Evolutionary conservation across 768 basidiomycete species (phyloP).

Genomic region (Mycena polygramma): DNA sequence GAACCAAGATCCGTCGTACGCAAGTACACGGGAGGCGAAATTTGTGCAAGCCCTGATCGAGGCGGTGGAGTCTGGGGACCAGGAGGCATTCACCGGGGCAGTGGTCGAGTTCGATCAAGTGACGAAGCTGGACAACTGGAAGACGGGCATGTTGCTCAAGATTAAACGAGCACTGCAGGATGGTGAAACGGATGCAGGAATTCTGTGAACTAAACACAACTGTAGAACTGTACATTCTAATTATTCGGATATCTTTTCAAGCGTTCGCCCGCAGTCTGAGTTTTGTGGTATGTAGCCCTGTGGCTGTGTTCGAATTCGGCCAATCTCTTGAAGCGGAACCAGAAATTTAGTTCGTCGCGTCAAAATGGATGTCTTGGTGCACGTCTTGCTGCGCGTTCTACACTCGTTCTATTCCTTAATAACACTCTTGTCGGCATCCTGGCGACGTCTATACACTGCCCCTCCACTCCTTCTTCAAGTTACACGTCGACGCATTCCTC

Average conservation of each 20-base stretch:
- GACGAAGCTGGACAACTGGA: constrained; percentile 95
- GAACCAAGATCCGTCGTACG: constrained; percentile 87
- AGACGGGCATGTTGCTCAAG: constrained; percentile 90
- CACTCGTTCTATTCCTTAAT: constrained; percentile 69
- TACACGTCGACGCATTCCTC: constrained; percentile 69
- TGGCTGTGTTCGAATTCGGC: too few relatives aligned
- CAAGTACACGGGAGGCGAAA: constrained; percentile 91
- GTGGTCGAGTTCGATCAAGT: constrained; percentile 95
- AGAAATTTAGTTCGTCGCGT: constrained; percentile 27
- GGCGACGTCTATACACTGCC: constrained; percentile 50
- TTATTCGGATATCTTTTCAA: neutral
- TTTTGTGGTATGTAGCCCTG: too few relatives aligned
- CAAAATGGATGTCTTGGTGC: constrained; percentile 63
- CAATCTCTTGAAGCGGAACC: too few relatives aligned
- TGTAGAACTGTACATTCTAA: constrained; percentile 23
- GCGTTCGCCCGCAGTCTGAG: too few relatives aligned
- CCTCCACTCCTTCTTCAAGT: constrained; percentile 64
- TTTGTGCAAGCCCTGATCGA: constrained; percentile 85
- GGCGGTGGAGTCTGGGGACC: constrained; percentile 65
- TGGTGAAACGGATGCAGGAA: constrained; percentile 64
- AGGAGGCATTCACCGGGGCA: constrained; percentile 78
- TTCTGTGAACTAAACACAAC: constrained; percentile 47
- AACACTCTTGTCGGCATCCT: constrained; percentile 55
- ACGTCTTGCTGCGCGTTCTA: constrained; percentile 63
- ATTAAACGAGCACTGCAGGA: constrained; percentile 76